Percentiles rank a stretch among this genome's conserved stretches.
Conservation (phyloP, 805 yeast species). For the Schwanniomyces pseudopolymorphus region DNA sequence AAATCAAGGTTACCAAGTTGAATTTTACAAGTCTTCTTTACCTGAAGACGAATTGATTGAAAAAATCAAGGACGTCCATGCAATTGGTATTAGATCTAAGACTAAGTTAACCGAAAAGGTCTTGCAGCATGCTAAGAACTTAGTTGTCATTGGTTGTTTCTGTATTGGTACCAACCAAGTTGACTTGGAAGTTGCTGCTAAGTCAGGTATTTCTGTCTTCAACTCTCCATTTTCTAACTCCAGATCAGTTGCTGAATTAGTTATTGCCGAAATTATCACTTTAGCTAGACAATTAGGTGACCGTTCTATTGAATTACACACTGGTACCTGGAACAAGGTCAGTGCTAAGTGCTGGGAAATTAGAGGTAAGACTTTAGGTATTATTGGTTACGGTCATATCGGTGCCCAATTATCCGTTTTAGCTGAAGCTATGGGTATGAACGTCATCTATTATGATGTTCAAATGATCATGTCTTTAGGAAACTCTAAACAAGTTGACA, state of each 20-base stretch:
- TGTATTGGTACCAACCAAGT: constrained; percentile 99
- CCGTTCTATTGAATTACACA: constrained; percentile 91
- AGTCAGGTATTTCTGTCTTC: constrained; percentile 92
- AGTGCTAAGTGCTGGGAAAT: constrained; percentile 96
- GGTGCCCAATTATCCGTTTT: constrained; percentile 95
- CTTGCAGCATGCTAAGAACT: constrained; percentile 81
- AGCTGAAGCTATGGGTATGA: constrained; percentile 98
- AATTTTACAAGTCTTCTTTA: constrained; percentile 83
- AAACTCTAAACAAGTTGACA: constrained; percentile 88
- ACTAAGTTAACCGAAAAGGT: constrained; percentile 82
- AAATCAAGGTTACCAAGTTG: constrained; percentile 95
- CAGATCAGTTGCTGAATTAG: constrained; percentile 96
- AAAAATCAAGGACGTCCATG: constrained; percentile 91
- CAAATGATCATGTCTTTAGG: constrained; percentile 94
- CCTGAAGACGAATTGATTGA: constrained; percentile 93
- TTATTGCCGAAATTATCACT: constrained; percentile 90
- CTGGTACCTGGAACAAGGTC: constrained; percentile 98
- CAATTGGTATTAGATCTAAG: constrained; percentile 97
- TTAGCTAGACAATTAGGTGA: constrained; percentile 97
- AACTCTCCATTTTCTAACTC: constrained; percentile 98
- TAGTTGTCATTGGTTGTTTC: constrained; percentile 93
- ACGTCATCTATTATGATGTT: constrained; percentile 89
- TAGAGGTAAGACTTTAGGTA: constrained; percentile 97
- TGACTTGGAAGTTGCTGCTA: constrained; percentile 87
- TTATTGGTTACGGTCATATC: constrained; percentile 97